Evolutionary conservation across 1,139 yeast genomes (phyloP), one percentile per base, ranked within the genome.

Genomic region (Entelexis sorbosivorans): DNA sequence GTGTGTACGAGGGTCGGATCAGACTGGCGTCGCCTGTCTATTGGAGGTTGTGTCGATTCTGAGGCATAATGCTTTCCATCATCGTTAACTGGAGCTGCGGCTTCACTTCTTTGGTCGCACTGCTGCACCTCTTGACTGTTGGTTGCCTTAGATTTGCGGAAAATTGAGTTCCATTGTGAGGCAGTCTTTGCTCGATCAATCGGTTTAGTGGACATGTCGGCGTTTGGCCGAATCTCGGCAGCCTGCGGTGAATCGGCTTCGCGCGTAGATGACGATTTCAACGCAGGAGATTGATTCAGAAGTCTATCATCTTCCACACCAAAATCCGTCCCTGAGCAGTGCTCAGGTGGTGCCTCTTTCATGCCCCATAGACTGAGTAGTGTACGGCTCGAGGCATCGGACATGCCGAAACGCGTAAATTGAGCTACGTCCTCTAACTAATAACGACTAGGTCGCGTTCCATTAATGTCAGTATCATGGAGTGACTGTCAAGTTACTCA

Each of bases 301-400:
- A 1, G n/a, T 11, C 13, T 17, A 35, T 6, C 38, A 14, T 13
- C 5, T 17, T 35, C n/a, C 24, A 17, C 14, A 13, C 24, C 7
- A 11, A 6, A 22, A 5, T 4, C 24, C 6, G 24, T 4, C 4
- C 24, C 6, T 22, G 24, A 22, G 6, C 6, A 22, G 4, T 35
- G 10, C 11, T 17, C 24, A 9, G 38, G 38, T 19, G 38, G 28
- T 36, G 26, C 17, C 28, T 36, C 14, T n/a, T 42, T 42, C 38
- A 42, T 42, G 36, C 45, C 45, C 45, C 45, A 42, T 2, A 42
- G 33, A 22, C 45, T 42, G 28, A 42, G 45, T 28, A 42, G 29
- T 8, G 45, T 42, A 29, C 45, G 45, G 36, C 45, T 14, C 35
- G 45, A 42, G 36, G 29, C 45, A 42, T 42, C 36, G 45, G 45